Base-by-base conservation (phyloP, 495 filamentous ascomycete species). In the Hypoxylon intermedium region DNA sequence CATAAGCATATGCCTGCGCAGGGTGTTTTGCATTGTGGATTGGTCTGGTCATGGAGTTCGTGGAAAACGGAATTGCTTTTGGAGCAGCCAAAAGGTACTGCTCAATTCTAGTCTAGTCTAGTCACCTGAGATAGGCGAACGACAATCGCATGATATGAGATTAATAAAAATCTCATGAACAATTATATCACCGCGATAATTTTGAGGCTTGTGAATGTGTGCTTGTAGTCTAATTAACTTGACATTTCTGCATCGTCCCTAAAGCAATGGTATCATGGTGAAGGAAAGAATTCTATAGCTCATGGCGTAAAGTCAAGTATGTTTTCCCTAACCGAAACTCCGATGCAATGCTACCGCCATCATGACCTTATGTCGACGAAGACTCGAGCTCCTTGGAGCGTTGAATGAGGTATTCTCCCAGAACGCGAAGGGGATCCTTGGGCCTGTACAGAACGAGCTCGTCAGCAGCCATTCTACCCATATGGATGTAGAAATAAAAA, bases 321-420 rank as follows among this genome's bases (percentile, higher is more conserved):
- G 21, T 61, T 61, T 61, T 42, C 40, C 58, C 23, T 21, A 21
- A 18, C 68, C 58, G 2, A 13, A 68, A 71, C 65, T 64, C 65
- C 68, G 41, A 48, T 43, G 15, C 21, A 9, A 47, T 59, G 47
- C 64, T 51, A 42, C n/a, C 23, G 24, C 33, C 47, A 38, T 43
- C 21, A 33, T 58, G 37, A n/a, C 48, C 6, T 23, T 43, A 45
- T 51, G 6, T 26, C 24, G 3, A 40, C 20, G 57, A 58, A 18
- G 71, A 76, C 69, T 91, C 88, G 34, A 89, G 48, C 70, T 98
- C 92, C 63, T 80, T 88, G 59, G 91, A 93, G 48, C 85, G 86
- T 73, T 92, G 86, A 44, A 95, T 76, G 19, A 99, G 74, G 74
- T 85, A 98, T 71, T 97, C 93, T 1, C 91, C 90, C 5, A 99